Evolutionary conservation across 2,329 filamentous ascomycete species (phyloP).

Genomic region (Penicillium sclerotiorum): DNA sequence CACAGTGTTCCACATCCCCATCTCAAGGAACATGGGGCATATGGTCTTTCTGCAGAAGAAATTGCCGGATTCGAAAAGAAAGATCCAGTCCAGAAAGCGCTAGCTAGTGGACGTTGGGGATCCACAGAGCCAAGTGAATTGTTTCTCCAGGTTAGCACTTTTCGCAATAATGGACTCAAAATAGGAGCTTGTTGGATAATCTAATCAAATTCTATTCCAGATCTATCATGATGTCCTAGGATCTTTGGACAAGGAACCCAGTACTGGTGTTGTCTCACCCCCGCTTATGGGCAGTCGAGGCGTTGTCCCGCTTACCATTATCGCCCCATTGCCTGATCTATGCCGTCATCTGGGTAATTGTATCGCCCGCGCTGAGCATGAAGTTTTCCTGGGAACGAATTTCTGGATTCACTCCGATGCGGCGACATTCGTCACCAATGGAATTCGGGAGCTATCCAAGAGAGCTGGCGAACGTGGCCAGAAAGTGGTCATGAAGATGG

Average conservation of each 20-base stretch:
- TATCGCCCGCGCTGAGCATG: slow-evolving; percentile 70
- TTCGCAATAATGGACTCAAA: too few relatives aligned
- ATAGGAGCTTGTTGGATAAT: neutral
- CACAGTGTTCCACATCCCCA: slow-evolving; percentile 2
- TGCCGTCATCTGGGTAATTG: slow-evolving; percentile 74
- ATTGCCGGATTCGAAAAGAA: slow-evolving; percentile 21
- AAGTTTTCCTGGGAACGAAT: slow-evolving; percentile 75
- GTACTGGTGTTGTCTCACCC: slow-evolving; percentile 58
- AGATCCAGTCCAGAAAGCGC: slow-evolving; percentile 57
- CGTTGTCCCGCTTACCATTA: slow-evolving; percentile 67
- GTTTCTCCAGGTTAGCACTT: slow-evolving; percentile 59
- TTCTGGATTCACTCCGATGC: slow-evolving; percentile 74
- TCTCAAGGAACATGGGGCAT: slow-evolving; percentile 18
- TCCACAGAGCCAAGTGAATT: slow-evolving; percentile 64
- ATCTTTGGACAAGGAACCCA: slow-evolving; percentile 40
- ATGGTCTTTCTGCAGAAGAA: slow-evolving; percentile 23
- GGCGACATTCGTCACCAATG: slow-evolving; percentile 67
- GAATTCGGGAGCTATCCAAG: slow-evolving; percentile 68
- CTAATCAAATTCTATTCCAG: slow-evolving; percentile 30
- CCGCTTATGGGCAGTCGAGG: slow-evolving; percentile 64
- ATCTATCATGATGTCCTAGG: slow-evolving; percentile 67
- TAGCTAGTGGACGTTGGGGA: slow-evolving; percentile 69
- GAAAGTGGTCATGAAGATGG: slow-evolving; percentile 69
- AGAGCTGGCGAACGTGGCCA: slow-evolving; percentile 61
- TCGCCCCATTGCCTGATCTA: slow-evolving; percentile 71